Evolutionary conservation across 768 basidiomycete genomes (phyloP).

Genomic region (Serpula lacrymans): DNA sequence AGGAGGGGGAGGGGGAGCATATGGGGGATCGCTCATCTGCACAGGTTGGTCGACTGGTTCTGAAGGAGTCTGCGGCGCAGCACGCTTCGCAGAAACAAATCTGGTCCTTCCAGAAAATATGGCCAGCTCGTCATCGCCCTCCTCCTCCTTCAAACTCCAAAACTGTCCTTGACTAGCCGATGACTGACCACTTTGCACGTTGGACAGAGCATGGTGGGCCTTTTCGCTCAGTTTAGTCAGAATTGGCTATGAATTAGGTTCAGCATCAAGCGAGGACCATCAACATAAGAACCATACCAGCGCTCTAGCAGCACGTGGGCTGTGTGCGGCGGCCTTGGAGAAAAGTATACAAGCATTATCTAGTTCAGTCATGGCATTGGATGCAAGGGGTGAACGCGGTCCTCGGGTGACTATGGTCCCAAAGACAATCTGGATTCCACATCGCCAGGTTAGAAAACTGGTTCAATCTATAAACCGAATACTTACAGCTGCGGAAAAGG

Average conservation of each 20-base stretch:
- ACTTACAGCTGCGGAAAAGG: conserved; percentile 51
- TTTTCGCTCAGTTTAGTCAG: conserved; percentile 61
- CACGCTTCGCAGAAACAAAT: conserved; percentile 50
- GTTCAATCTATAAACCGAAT: background rate
- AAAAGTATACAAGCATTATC: conserved; percentile 69
- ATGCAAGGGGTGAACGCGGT: conserved; percentile 64
- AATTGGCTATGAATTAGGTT: conserved; percentile 47
- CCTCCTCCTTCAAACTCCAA: conserved; percentile 54
- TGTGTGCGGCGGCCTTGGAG: conserved; percentile 53
- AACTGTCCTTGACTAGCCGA: conserved; percentile 31
- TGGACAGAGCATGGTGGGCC: conserved; percentile 53
- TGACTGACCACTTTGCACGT: conserved; percentile 35
- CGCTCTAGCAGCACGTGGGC: conserved; percentile 62
- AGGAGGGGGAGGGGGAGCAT: conserved; percentile 1
- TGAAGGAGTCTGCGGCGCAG: conserved; percentile 7
- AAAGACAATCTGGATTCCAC: conserved; percentile 58
- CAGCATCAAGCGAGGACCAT: conserved; percentile 3
- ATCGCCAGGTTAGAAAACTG: conserved; percentile 1
- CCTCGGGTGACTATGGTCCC: conserved; percentile 76
- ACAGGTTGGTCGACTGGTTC: background rate
- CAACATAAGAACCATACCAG: conserved; percentile 42
- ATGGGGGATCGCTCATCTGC: background rate
- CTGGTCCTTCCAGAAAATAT: conserved; percentile 69
- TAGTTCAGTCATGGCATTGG: conserved; percentile 64
- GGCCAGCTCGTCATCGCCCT: conserved; percentile 57